Base-by-base conservation (phyloP, 2,329 filamentous ascomycete genomes). In the Simplicillium sp. region DNA sequence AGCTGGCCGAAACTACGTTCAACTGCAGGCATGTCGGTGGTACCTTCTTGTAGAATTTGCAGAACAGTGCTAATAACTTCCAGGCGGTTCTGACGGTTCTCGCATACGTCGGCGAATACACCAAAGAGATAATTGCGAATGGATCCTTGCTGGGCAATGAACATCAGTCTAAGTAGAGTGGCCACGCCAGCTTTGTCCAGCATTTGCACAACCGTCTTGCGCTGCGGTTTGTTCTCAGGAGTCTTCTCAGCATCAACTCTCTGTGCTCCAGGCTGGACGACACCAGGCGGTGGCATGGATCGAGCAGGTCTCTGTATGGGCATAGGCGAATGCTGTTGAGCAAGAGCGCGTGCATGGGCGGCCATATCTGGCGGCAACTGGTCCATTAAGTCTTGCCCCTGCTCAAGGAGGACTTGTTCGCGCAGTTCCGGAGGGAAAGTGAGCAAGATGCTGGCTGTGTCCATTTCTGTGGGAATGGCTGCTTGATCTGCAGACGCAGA, bases 141-240 rank as follows among this genome's bases (percentile, higher is more conserved):
- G 46, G 86, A 92, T 16, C 86, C 87, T 48, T 90, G 86, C 49
- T 96, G 87, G 37, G 87, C 84, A 52, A 97, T 88, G 59, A 98
- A 98, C 90, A 98, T 96, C 9, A 98, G 75, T n/a, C 94, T 86
- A 34, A 98, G 73, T 29, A 98, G 69, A n/a, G 92, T 97, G 18
- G 94, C 92, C 49, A 98, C 82, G 18, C 94, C 92, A 36, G 89
- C 77, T 64, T 95, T 96, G 61, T 98, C 92, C 25, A 98, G 77
- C 84, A 98, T 95, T 58, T 98, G 92, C 17, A 95, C 85, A 43
- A 94, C 84, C 16, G 87, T 82, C 46, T 85, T 84, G 43, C 86
- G 80, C 53, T 84, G 82, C 31, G 71, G 65, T 64, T 88, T 90
- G 57, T 72, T 75, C 49, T 77, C 63, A 31, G 71, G 65, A 64